Evolutionary conservation across 441 rosid genomes (phyloP).

Genomic region (Kokia cookei): DNA sequence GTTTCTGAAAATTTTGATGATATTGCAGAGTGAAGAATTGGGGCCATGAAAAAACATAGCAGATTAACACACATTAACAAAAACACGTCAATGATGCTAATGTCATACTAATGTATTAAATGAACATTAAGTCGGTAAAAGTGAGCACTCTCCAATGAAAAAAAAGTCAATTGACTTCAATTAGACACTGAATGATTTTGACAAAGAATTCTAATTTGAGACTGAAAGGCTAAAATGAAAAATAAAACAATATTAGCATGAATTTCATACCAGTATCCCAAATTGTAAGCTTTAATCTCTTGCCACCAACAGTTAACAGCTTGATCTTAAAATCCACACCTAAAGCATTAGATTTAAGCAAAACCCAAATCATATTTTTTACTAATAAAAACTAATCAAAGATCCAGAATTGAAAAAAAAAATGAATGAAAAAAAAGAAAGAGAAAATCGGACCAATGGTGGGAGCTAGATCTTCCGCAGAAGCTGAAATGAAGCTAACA

Average conservation of each 20-base stretch:
- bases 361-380: neutral
- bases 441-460: constrained; percentile 39
- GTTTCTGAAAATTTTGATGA: neutral
- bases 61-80: neutral
- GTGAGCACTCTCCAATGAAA: neutral
- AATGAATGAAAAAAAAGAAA: neutral
- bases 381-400: neutral
- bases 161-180: neutral
- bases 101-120: neutral
- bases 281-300: constrained; percentile 82
- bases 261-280: constrained; percentile 84
- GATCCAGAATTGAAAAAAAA: neutral
- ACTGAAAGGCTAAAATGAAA: neutral
- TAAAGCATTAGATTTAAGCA: constrained; percentile 18
- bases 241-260: neutral
- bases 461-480: constrained; percentile 51
- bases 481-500: constrained; percentile 55
- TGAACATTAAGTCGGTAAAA: neutral
- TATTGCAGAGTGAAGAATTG: neutral
- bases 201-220: neutral
- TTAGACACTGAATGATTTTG: neutral
- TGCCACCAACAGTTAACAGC: constrained; percentile 70
- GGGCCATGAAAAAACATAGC: neutral
- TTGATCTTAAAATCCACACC: constrained; percentile 98
- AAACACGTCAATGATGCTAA: neutral